Evolutionary conservation across 148 eudicot genomes (phyloP).

Genomic region (Simmondsia chinensis): DNA sequence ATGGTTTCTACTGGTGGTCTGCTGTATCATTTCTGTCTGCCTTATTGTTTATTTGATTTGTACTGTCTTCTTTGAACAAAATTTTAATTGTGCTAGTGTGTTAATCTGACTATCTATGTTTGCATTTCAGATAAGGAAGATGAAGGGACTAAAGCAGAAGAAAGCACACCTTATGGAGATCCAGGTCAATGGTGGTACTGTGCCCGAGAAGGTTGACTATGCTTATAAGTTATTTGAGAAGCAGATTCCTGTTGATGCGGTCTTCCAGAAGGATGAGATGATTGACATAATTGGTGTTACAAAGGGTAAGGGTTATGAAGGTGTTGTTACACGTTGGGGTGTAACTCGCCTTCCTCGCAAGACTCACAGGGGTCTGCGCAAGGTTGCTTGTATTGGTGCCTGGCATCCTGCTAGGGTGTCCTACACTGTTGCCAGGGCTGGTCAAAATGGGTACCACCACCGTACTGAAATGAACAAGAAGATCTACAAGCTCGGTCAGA

Average conservation of each 20-base stretch:
- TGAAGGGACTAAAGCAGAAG: slow-evolving; percentile 73
- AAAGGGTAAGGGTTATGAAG: slow-evolving; percentile 85
- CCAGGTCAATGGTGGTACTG: slow-evolving; percentile 57
- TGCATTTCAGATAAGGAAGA: slow-evolving; percentile 44
- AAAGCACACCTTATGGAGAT: slow-evolving; percentile 83
- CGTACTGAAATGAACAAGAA: slow-evolving; percentile 44
- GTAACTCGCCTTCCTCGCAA: slow-evolving; percentile 83
- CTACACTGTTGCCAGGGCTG: slow-evolving; percentile 68
- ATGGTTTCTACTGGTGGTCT: too few species aligned
- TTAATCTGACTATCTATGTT: neutral
- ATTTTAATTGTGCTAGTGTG: neutral
- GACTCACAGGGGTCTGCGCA: slow-evolving; percentile 85
- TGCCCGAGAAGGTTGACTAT: slow-evolving; percentile 56
- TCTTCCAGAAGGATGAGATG: slow-evolving; percentile 71
- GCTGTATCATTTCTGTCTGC: too few species aligned
- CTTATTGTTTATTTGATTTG: too few species aligned
- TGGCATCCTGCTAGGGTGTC: slow-evolving; percentile 94
- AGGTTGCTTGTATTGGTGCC: slow-evolving; percentile 81
- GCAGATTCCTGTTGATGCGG: slow-evolving; percentile 63
- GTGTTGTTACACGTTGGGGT: slow-evolving; percentile 90
- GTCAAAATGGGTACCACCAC: slow-evolving; percentile 43
- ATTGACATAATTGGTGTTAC: slow-evolving; percentile 82
- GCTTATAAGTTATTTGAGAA: slow-evolving; percentile 67
- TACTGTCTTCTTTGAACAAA: too few species aligned
- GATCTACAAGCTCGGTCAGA: slow-evolving; percentile 38